Base-by-base conservation (phyloP, 371 early-diverging fungal species). In the Circinella umbellata region DNA sequence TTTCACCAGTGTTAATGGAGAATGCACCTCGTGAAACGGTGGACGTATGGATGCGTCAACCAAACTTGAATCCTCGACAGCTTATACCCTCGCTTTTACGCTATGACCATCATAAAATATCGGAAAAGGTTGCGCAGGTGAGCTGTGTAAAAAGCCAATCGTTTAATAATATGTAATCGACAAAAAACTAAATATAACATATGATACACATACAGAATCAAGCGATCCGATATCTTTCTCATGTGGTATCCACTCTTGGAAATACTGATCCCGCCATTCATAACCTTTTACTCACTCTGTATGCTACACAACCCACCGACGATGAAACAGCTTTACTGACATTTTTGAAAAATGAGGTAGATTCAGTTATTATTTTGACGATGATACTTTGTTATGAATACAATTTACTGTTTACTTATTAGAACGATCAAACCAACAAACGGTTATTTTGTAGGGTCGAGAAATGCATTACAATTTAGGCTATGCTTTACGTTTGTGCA, bases 81-180 rank as follows among this genome's bases (percentile, higher is more conserved):
- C 86, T 98, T n/a, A 91, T 98, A 54, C 98, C 97, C 5, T 91
- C 97, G 0, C 79, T 98, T 37, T 73, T 97, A 66, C 92, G 92
- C 67, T 92, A 93, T 70, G 88, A 93, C 46, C 86, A 89, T 63
- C 70, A 66, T 11, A 73, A 72, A 53, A 51, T 76, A 11, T 39
- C 75, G 18, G 73, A 78, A 14, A 66, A 73, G 37, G 71, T 62
- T 36, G 48, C 71, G 10, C 70, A 65, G 71, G 78, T 75, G 67
- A 4, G 63, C 9, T 18, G 39, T 1, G 34, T 65, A 14, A 38
- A 9, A 48, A 3, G 59, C 27, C 63, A 61, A 15, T 17, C 4
- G 8, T 35, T 47, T 27, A 2, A 27, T 27, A 27, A 27, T 27
- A 27, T 27, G 27, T 27, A 27, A 1, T 27, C 27, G 2, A 27